These are phyloP conservation scores for Debaryomyces psychrophilus DNA, from an alignment of 1,139 yeast species.

Conservation along the genomic window DNA sequence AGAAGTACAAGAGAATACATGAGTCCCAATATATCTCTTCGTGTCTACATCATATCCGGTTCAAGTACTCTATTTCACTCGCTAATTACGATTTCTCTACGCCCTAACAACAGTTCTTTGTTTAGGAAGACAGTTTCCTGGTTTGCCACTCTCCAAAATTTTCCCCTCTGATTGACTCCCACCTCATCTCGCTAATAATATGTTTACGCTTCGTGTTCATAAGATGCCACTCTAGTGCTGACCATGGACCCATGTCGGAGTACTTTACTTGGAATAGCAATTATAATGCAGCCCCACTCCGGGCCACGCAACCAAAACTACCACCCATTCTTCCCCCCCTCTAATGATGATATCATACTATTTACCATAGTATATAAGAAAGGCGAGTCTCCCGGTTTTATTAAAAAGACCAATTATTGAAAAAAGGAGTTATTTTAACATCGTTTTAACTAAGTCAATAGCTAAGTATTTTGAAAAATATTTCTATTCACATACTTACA, in stretches of 20 bases:
- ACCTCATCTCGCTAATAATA: too few species aligned
- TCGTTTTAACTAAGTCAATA: not conserved
- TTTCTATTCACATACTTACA: not conserved
- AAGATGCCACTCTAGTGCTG: too few species aligned
- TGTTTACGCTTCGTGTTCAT: too few species aligned
- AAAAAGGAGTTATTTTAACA: not conserved
- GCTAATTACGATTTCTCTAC: too few species aligned
- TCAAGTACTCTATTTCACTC: too few species aligned
- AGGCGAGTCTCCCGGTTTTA: not conserved
- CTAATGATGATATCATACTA: conserved; percentile 3
- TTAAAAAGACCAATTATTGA: not conserved
- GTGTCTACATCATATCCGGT: too few species aligned
- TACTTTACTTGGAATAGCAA: conserved; percentile 2
- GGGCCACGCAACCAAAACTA: conserved; percentile 3
- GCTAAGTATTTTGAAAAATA: not conserved
- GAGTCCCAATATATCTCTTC: too few species aligned
- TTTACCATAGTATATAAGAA: conserved; percentile 1
- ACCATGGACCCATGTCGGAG: not conserved
- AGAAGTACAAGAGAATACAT: not conserved
- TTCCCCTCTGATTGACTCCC: too few species aligned
- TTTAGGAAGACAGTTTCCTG: too few species aligned
- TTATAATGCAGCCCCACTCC: conserved; percentile 7
- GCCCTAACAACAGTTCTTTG: too few species aligned
- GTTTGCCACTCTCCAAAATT: too few species aligned
- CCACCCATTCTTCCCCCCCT: conserved; percentile 8